Evolutionary conservation across 768 basidiomycete genomes (phyloP), one percentile per base, ranked within the genome.

Genomic region (Nevesoporus exiguus): DNA sequence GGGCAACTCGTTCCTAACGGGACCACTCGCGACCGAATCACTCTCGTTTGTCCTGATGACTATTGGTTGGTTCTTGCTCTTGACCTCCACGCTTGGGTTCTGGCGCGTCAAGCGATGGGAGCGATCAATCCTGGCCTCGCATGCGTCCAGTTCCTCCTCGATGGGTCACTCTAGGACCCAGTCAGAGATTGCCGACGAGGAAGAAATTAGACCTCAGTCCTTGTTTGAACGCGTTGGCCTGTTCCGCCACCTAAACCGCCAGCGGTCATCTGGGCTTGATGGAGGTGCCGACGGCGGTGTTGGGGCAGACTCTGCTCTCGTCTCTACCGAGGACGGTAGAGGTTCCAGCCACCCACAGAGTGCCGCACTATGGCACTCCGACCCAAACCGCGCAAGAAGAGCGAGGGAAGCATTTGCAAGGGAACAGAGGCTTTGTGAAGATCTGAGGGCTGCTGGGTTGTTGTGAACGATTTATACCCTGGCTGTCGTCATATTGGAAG

Each of bases 41-140:
- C 74, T 98, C 47, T 91, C 92, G 15, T 98, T 98, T 75, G 83
- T 95, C 73, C 73, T 98, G 60, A 97, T 98, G 91, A 92, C 88
- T 33, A 74, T 93, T 45, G 91, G 87, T 2, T 92, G 90, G 90
- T 92, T 91, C 71, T 76, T 93, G 46, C 80, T 98, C 37, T 77
- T 98, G 49, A 97, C 93, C 2, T 91, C 90, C n/a, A 64, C 95
- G 9, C 87, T 96, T 39, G 85, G 90, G 24, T 97, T 85, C 72
- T 92, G 88, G 87, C 84, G 91, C 34, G 88, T 93, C 53, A 93
- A 93, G 67, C 83, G 89, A 45, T 93, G 90, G 90, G 91, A 93
- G 67, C 77, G 80, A 53, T 82, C 86, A 15, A 86, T 93, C 52
- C 74, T 89, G 22, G 76, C 80, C 9, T 82, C 87, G 7, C 58